Conservation (phyloP, 371 early-diverging fungal species). For the Mortierella sp. region DNA sequence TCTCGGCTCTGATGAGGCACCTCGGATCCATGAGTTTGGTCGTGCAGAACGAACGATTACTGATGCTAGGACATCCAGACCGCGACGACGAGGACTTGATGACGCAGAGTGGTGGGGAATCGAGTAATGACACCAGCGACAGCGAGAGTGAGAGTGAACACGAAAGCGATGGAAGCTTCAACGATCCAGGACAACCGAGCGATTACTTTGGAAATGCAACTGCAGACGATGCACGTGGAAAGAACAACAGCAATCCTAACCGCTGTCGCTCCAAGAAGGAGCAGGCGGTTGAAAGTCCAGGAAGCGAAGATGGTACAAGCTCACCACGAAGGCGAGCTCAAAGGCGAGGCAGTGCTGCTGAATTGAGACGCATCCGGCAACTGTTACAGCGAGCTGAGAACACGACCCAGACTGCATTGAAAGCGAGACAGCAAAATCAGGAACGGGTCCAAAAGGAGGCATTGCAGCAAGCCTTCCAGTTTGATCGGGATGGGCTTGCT, state of each 20-base stretch:
- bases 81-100: conserved; percentile 43
- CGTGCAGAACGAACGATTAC: conserved; percentile 48
- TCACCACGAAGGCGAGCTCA: conserved; percentile 15
- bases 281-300: conserved; percentile 17
- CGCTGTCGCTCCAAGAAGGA: conserved; percentile 11
- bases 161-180: conserved; percentile 2
- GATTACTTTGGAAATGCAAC: conserved; percentile 37
- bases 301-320: conserved; percentile 22
- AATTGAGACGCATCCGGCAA: conserved; percentile 43
- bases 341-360: conserved; percentile 38
- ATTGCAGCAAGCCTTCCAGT: conserved; percentile 22
- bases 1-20: conserved; percentile 47
- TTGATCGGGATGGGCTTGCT: conserved; percentile 20
- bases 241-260: neutral
- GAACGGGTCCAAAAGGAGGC: conserved; percentile 22
- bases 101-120: conserved; percentile 30
- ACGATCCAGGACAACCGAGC: conserved; percentile 1
- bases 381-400: conserved; percentile 48
- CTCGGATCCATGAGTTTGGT: conserved; percentile 51
- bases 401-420: conserved; percentile 37
- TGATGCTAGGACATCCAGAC: conserved; percentile 51
- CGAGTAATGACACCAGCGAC: neutral
- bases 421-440: conserved; percentile 25
- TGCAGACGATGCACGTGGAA: conserved; percentile 1
- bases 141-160: conserved; percentile 3